Evolutionary conservation across 1,139 yeast species (phyloP).

Genomic region (Saccharomycopsis crataegensis): DNA sequence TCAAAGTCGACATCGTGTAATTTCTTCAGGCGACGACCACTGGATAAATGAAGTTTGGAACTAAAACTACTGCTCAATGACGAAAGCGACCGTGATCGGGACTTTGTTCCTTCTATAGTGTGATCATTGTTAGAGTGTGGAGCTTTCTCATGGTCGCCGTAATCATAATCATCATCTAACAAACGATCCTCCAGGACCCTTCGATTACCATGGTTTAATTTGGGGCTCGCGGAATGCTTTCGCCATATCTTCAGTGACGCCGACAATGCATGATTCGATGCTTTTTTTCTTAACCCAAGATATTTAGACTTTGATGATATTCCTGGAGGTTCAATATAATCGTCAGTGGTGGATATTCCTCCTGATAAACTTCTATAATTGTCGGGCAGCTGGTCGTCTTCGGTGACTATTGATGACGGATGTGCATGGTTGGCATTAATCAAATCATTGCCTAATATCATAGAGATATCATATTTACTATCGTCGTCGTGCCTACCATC

Average conservation of each 20-base stretch:
- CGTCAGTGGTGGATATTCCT: too few species aligned
- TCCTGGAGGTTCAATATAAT: too few species aligned
- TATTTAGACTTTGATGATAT: too few species aligned
- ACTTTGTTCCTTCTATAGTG: not conserved
- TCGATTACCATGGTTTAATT: too few species aligned
- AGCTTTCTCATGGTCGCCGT: not conserved
- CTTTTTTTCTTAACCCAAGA: too few species aligned
- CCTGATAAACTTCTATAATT: too few species aligned
- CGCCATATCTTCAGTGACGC: too few species aligned
- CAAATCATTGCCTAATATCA: slow-evolving; percentile 11
- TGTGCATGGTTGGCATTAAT: slow-evolving; percentile 18
- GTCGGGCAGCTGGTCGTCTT: not conserved
- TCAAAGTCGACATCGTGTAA: not conserved
- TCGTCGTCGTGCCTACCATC: not conserved
- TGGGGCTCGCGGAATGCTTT: too few species aligned
- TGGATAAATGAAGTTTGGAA: slow-evolving; percentile 1
- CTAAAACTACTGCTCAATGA: not conserved
- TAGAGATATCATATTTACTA: slow-evolving; percentile 3
- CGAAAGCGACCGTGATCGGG: not conserved
- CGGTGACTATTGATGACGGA: slow-evolving; percentile 8
- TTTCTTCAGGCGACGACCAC: not conserved
- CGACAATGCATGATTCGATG: too few species aligned
- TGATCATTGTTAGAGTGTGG: not conserved
- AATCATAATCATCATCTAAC: not conserved
- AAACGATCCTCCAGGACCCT: too few species aligned